Conservation (phyloP, 208 protist genomes). For the Hexamita inflata region DNA sequence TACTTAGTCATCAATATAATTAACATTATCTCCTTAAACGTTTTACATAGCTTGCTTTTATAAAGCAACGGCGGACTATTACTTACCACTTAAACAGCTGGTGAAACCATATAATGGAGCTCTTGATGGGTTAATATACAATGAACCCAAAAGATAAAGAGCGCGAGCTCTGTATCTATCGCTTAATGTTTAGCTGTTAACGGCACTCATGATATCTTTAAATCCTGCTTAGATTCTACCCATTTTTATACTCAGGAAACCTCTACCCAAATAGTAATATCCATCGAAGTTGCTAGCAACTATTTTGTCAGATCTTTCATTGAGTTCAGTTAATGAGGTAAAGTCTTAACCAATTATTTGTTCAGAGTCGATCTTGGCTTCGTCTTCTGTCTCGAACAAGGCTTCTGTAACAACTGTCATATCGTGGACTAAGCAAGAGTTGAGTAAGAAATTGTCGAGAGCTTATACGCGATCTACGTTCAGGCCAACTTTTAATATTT, state of each 20-base stretch:
- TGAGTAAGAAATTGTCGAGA: not conserved
- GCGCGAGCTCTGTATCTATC: conserved; percentile 6
- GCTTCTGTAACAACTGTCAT: not conserved
- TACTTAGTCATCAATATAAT: not conserved
- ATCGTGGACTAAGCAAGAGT: not conserved
- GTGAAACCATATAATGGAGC: conserved; percentile 9
- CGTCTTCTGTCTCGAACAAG: not conserved
- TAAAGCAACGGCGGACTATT: not conserved
- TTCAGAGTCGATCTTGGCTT: too few species aligned
- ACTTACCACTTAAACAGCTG: not conserved
- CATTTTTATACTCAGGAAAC: conserved; percentile 7
- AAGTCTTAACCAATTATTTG: too few species aligned
- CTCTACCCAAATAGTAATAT: conserved; percentile 18
- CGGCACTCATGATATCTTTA: not conserved
- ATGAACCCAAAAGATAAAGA: not conserved
- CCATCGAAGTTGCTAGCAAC: not conserved
- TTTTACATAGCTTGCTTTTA: not conserved
- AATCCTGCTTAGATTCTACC: not conserved
- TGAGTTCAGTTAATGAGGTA: too few species aligned
- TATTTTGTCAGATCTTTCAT: too few species aligned
- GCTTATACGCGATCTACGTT: not conserved
- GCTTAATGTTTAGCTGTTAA: not conserved
- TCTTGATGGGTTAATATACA: conserved; percentile 12
- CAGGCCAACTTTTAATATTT: not conserved
- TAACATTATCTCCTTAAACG: not conserved